Conservation (phyloP, 2,329 filamentous ascomycete genomes). For the Pseudocercospora macadamiae region DNA sequence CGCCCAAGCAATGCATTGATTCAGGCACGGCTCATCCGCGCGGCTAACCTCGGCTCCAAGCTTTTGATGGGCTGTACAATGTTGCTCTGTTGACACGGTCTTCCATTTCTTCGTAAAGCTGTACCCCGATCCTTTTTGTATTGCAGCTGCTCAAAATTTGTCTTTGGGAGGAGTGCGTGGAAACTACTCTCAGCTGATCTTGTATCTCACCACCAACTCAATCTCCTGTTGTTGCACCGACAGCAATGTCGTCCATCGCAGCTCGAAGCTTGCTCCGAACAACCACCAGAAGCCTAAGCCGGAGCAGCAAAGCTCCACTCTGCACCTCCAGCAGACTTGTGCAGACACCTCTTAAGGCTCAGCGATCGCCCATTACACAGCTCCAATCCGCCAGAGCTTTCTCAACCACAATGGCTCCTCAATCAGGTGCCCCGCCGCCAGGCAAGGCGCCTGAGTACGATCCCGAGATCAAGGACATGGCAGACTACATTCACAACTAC, state of each 20-base stretch:
- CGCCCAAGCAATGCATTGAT: background rate
- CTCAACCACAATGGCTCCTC: constrained; percentile 37
- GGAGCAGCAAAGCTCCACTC: constrained; percentile 36
- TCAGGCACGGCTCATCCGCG: background rate
- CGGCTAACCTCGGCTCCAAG: constrained; percentile 10
- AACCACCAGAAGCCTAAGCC: constrained; percentile 33
- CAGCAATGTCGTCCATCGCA: constrained; percentile 39
- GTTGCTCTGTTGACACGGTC: background rate
- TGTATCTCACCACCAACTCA: background rate
- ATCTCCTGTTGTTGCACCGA: background rate
- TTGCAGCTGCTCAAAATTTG: background rate
- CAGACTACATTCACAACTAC: constrained; percentile 90
- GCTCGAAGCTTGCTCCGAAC: constrained; percentile 44
- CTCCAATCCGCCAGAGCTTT: constrained; percentile 32
- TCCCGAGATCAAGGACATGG: constrained; percentile 92
- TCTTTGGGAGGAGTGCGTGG: background rate
- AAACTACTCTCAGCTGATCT: constrained; percentile 1
- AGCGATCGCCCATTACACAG: constrained; percentile 17
- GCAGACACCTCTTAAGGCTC: constrained; percentile 23
- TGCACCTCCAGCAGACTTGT: constrained; percentile 29
- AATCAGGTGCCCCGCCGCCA: constrained; percentile 36
- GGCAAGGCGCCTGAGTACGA: constrained; percentile 63
- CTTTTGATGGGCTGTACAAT: background rate
- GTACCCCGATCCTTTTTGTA: background rate
- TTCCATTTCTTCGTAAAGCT: background rate